Evolutionary conservation across 805 yeast genomes (phyloP).

Genomic region (Metschnikowia drakensbergensis): DNA sequence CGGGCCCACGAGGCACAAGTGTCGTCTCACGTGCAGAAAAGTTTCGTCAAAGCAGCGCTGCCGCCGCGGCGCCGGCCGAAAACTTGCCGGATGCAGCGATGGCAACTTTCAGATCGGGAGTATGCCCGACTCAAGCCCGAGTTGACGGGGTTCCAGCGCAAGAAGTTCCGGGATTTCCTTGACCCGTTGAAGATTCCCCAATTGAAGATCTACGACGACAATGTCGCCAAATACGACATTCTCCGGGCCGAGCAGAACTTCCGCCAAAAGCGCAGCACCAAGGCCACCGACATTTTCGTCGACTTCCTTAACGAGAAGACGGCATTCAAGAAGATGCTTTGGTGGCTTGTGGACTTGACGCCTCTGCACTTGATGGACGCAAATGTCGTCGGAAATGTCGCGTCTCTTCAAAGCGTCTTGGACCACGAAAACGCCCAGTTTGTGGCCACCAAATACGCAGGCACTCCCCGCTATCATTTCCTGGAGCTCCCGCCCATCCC

Average conservation of each 20-base stretch:
- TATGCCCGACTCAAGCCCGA: slow-evolving; percentile 14
- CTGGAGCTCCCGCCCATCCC: slow-evolving; percentile 35
- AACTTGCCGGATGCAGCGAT: slow-evolving; percentile 9
- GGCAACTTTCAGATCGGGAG: slow-evolving; percentile 1
- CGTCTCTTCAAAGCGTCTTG: slow-evolving; percentile 12
- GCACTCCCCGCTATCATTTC: slow-evolving; percentile 22
- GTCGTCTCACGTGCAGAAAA: neutral
- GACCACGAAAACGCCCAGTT: slow-evolving; percentile 21
- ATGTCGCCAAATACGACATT: slow-evolving; percentile 22
- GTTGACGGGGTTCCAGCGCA: slow-evolving; percentile 19
- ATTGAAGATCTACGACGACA: slow-evolving; percentile 29
- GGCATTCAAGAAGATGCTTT: slow-evolving; percentile 32
- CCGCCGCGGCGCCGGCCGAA: neutral
- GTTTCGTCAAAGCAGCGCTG: neutral
- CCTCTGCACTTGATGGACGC: slow-evolving; percentile 27
- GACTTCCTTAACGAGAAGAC: slow-evolving; percentile 27
- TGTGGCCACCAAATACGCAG: slow-evolving; percentile 5
- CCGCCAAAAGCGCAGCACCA: slow-evolving; percentile 18
- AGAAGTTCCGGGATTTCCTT: slow-evolving; percentile 30
- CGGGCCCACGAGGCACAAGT: slow-evolving; percentile 14
- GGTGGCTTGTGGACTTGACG: slow-evolving; percentile 27
- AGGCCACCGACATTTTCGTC: slow-evolving; percentile 21
- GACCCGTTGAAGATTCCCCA: slow-evolving; percentile 32
- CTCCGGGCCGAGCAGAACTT: slow-evolving; percentile 26
- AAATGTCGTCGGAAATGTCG: slow-evolving; percentile 11